These are phyloP conservation scores for Ophiosphaerella herpotricha DNA, from an alignment of 2,329 filamentous ascomycete genomes.

Conservation along the genomic window DNA sequence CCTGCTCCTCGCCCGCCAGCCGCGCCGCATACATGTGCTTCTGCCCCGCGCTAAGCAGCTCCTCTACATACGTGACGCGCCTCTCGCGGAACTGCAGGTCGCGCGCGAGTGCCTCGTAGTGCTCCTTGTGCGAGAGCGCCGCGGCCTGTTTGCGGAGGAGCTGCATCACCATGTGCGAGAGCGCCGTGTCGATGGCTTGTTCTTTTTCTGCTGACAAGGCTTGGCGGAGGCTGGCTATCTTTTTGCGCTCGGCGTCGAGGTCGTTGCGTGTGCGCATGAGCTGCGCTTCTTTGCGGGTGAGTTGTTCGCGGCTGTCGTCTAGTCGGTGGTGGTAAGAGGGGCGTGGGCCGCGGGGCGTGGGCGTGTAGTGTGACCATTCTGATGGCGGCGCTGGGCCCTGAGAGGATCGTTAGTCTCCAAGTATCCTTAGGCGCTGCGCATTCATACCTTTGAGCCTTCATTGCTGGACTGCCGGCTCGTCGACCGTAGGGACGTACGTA, in stretches of 20 bases:
- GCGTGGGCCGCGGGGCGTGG: slow-evolving; percentile 4
- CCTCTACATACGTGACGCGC: slow-evolving; percentile 20
- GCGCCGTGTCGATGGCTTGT: slow-evolving; percentile 8
- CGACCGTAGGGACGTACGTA: too few relatives aligned
- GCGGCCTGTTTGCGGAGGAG: slow-evolving; percentile 22
- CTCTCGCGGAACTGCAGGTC: slow-evolving; percentile 16
- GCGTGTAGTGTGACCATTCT: not conserved
- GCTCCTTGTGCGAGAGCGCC: slow-evolving; percentile 14
- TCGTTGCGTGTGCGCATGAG: slow-evolving; percentile 19
- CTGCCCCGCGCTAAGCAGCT: slow-evolving; percentile 27
- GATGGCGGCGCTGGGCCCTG: not conserved
- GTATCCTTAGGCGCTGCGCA: too few relatives aligned
- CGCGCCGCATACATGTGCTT: slow-evolving; percentile 14
- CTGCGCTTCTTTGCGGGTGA: slow-evolving; percentile 11
- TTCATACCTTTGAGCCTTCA: too few relatives aligned
- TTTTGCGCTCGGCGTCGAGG: slow-evolving; percentile 19
- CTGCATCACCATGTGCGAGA: slow-evolving; percentile 10
- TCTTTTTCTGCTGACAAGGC: slow-evolving; percentile 12
- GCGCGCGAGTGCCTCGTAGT: slow-evolving; percentile 9
- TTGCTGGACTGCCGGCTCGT: too few relatives aligned
- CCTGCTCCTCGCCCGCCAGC: slow-evolving; percentile 11
- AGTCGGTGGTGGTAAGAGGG: slow-evolving; percentile 2
- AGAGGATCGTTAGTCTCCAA: too few relatives aligned
- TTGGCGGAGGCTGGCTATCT: slow-evolving; percentile 8
- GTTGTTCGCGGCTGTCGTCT: slow-evolving; percentile 9